Conservation (phyloP, 108 stramenopile genomes). For the Cylindrotheca closterium region DNA sequence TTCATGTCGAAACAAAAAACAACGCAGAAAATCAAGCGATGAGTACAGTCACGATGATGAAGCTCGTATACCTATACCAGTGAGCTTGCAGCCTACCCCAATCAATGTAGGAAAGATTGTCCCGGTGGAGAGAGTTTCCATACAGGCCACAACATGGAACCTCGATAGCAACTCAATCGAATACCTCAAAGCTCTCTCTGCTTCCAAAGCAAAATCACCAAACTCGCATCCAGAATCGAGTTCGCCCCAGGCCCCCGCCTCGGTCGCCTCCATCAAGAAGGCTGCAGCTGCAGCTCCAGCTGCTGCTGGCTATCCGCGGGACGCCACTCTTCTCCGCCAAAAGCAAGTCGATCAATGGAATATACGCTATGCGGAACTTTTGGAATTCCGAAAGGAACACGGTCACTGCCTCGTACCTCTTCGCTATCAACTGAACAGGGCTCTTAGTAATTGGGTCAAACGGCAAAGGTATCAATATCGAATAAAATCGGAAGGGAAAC, state of each 20-base stretch:
- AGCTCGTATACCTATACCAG: background rate
- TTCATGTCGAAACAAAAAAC: background rate
- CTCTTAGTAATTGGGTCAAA: conserved; percentile 25
- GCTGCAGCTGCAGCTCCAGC: background rate
- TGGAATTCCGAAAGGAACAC: conserved; percentile 24
- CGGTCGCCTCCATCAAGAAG: background rate
- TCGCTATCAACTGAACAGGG: conserved; percentile 5
- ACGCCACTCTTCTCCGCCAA: background rate
- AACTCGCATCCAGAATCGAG: background rate
- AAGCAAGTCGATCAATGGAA: conserved; percentile 24
- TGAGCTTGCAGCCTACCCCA: background rate
- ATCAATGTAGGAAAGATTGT: background rate
- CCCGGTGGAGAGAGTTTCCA: background rate
- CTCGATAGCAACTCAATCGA: background rate
- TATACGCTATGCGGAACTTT: conserved; percentile 34
- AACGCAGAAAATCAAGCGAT: background rate
- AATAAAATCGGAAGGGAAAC: conserved; percentile 8
- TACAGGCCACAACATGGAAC: conserved; percentile 10
- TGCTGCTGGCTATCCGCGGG: background rate
- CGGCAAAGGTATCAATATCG: conserved; percentile 25
- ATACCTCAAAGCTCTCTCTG: background rate
- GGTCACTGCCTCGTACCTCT: conserved; percentile 42
- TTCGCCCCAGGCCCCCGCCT: background rate
- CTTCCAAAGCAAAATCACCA: conserved; percentile 1
- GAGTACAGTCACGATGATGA: background rate